Evolutionary conservation across 2,329 filamentous ascomycete genomes (phyloP).

Genomic region (Hypoxylon sp.): DNA sequence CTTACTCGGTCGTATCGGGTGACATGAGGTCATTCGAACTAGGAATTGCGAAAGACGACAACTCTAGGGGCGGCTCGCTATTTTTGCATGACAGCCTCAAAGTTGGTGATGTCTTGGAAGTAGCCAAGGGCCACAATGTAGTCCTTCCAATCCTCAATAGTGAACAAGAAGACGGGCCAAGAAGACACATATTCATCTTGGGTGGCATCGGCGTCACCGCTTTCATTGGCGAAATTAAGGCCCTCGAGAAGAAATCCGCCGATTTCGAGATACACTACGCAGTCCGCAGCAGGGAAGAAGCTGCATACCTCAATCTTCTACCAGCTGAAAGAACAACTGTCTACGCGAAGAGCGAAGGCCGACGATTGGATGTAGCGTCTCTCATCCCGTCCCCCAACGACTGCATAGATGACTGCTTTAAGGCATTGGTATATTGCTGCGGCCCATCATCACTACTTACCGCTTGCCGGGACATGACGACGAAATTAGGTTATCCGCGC

Average conservation of each 20-base stretch:
- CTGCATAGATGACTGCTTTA: conserved; percentile 39
- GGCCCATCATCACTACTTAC: conserved; percentile 49
- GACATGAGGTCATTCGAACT: conserved; percentile 67
- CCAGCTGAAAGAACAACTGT: conserved; percentile 47
- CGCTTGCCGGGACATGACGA: conserved; percentile 43
- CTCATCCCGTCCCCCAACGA: conserved; percentile 47
- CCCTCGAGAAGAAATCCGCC: conserved; percentile 35
- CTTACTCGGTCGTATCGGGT: conserved; percentile 73
- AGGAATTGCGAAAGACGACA: conserved; percentile 70
- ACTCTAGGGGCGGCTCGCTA: conserved; percentile 71
- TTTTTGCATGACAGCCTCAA: conserved; percentile 69
- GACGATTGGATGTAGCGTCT: conserved; percentile 58
- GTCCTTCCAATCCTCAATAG: conserved; percentile 17
- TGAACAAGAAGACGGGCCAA: conserved; percentile 23
- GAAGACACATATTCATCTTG: conserved; percentile 52
- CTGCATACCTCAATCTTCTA: conserved; percentile 50
- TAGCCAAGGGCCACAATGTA: conserved; percentile 55
- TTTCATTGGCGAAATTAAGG: conserved; percentile 49
- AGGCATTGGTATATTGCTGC: conserved; percentile 55
- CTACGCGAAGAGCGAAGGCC: conserved; percentile 50
- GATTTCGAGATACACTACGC: conserved; percentile 53
- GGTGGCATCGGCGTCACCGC: conserved; percentile 55
- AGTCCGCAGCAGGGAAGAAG: conserved; percentile 50
- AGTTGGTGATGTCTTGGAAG: conserved; percentile 65
- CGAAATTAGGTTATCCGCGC: conserved; percentile 47